Conservation (phyloP, 179 eudicot genomes). For the Silene vulgaris region DNA sequence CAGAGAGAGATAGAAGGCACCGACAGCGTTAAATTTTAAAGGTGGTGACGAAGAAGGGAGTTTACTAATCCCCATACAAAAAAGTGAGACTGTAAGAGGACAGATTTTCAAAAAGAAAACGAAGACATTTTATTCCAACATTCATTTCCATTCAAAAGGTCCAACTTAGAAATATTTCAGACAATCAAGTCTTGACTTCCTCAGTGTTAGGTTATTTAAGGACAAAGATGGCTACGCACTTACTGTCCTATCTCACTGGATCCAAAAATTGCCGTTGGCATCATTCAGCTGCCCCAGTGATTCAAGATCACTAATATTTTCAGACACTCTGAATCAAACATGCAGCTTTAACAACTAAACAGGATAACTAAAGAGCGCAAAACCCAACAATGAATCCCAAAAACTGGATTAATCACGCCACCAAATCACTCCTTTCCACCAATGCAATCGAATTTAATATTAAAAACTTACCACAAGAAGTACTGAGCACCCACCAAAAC, state of each 20-base stretch:
- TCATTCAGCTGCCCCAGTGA: neutral
- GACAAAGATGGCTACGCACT: neutral
- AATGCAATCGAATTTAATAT: neutral
- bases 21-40: neutral
- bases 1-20: neutral
- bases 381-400: neutral
- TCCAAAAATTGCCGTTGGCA: neutral
- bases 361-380: neutral
- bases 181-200: neutral
- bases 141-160: neutral
- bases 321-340: neutral
- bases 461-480: constrained; percentile 58
- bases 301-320: constrained; percentile 1
- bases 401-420: neutral
- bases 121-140: neutral
- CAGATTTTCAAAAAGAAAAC: neutral
- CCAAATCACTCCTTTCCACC: neutral
- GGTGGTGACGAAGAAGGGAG: neutral
- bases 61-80: neutral
- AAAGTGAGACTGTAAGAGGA: neutral
- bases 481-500: constrained; percentile 71
- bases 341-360: neutral
- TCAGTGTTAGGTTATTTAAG: neutral
- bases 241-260: no score
- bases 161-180: neutral